Evolutionary conservation across 352 stramenopile genomes (phyloP), one percentile per base, ranked within the genome.

Genomic region (Pythium aquatile): DNA sequence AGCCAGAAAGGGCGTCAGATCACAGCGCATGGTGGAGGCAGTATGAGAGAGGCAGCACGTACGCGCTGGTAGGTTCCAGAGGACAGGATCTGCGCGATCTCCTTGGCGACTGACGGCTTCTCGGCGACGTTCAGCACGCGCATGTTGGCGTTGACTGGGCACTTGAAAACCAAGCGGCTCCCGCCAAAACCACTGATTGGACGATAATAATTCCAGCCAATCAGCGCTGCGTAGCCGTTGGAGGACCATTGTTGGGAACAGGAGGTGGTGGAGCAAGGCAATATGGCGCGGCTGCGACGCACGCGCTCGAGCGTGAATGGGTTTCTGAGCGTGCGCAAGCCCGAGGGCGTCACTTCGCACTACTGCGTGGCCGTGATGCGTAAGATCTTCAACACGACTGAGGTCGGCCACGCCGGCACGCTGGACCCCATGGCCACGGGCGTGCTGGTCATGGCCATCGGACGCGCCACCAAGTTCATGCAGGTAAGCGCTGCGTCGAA

Each of bases 51-150:
- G 20, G 17, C 35, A 5, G 7, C 5, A 80, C 77, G 68, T 69
- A 94, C 88, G 73, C 79, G 74, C 44, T 88, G 74, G 9, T 58
- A 76, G 30, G 68, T 65, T 30, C 88, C 77, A 10, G 74, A 70
- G 7, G 79, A 96, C 83, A 99, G 74, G 65, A 99, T 98, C 66
- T 76, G 68, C 56, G 97, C 87, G 66, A 99, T 92, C 55, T 98
- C 93, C 72, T 98, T 98, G 47, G 98, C 98, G 58, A 99, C 97
- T 16, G 91, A 99, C 48, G 97, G 97, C 83, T 99, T 99, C 88
- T 99, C 98, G 42, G 98, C 98, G 52, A 99, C 97, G 75, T 99
- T 99, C 17, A 99, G 86, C 68, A 94, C 87, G 35, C 82, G 84
- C 87, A 94, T 96, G 5, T 42, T 62, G 20, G 32, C 35, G 35